Base-by-base conservation (phyloP, 352 stramenopile species). In the Pythium pyrilobum region DNA sequence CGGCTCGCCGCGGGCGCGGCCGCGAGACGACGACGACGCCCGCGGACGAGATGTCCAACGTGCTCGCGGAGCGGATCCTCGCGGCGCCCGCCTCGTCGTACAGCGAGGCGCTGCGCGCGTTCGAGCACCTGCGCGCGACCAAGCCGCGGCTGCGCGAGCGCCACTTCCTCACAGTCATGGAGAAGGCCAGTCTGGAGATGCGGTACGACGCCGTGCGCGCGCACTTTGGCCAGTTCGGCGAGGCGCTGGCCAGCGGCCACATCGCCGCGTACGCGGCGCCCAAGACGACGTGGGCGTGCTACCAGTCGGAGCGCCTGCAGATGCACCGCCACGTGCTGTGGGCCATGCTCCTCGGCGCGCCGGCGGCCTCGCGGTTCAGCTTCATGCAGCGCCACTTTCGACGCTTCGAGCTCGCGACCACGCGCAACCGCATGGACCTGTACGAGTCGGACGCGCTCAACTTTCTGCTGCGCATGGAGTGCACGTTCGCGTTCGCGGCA, bases 361-460 rank as follows among this genome's bases (percentile, higher is more conserved):
- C 42, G 15, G 54, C 75, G 23, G 52, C 52, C 5, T 44, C 66
- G 2, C 64, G 54, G 2, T 52, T 69, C 33, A 41, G 66, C 9
- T 36, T 49, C 2, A 76, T 85, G 67, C 45, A 40, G 24, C 16
- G 34, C 16, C 77, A 82, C 28, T 89, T 78, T 42, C 69, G 72
- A 11, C 49, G 42, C 21, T 54, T 79, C 62, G 69, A 56, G 29
- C 29, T 87, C n/a, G 55, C 61, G 9, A 53, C 46, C 32, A 74
- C 64, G 12, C 66, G 50, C 21, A 89, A 89, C 56, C 52, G 59
- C 18, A 43, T 66, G 15, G 47, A 63, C 7, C 53, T 87, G 23
- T 76, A 80, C 44, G 78, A 89, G 51, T 69, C 74, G 1, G 78
- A 89, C 29, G 29, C 75, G 20, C 63, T 87, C 28, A 89, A 87